phyloP scores from a whole-genome alignment of 1,139 yeast species.

The Meyerozyma elateridarum region DNA sequence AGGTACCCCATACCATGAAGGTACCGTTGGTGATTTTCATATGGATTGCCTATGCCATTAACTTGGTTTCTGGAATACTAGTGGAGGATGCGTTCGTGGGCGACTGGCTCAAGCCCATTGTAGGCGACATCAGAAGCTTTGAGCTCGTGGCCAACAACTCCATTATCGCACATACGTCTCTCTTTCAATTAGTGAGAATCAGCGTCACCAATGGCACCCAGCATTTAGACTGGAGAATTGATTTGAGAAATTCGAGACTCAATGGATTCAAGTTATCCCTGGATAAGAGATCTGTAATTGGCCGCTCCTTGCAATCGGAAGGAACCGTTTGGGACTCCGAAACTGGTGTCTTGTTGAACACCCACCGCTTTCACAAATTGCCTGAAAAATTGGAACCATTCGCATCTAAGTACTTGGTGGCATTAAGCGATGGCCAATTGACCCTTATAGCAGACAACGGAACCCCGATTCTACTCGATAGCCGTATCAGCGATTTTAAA shows the following conservation, averaged over 20 bases:
- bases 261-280: too few species aligned
- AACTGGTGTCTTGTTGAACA: constrained; percentile 17
- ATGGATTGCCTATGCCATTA: too few species aligned
- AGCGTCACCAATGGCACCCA: constrained; percentile 10
- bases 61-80: constrained; percentile 18
- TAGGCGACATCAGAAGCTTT: constrained; percentile 13
- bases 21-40: too few species aligned
- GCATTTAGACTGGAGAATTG: constrained; percentile 16
- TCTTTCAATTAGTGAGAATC: constrained; percentile 23
- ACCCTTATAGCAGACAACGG: constrained; percentile 17
- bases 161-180: constrained; percentile 24
- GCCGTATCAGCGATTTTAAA: constrained; percentile 5
- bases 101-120: constrained; percentile 26
- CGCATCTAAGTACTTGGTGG: constrained; percentile 9
- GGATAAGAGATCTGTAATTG: too few species aligned
- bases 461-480: constrained; percentile 13
- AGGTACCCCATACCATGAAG: too few species aligned
- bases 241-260: constrained; percentile 15
- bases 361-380: constrained; percentile 6
- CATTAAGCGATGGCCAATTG: constrained; percentile 17
- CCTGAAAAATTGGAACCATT: background rate
- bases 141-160: constrained; percentile 16
- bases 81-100: constrained; percentile 36
- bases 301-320: too few species aligned
- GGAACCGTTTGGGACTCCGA: constrained; percentile 16